Evolutionary conservation across 1,284 basidiomycete species (phyloP).

Genomic region (Ustilago vetiveriae): DNA sequence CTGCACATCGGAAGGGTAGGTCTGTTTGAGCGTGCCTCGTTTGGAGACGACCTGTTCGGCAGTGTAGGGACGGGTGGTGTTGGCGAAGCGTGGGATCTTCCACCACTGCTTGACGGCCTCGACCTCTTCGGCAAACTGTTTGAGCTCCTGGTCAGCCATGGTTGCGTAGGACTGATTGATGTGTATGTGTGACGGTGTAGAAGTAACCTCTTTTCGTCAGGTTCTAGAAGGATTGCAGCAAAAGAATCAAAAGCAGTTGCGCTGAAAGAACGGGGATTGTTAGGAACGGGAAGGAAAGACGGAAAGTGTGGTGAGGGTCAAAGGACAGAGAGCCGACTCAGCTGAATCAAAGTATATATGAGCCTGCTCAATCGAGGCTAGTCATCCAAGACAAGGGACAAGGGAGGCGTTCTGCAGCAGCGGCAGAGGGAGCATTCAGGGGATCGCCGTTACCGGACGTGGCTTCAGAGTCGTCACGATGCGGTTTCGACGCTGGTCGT

Average conservation of each 20-base stretch:
- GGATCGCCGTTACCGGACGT: background rate
- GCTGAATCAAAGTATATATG: constrained; percentile 6
- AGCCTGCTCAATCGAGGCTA: constrained; percentile 1
- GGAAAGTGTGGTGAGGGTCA: background rate
- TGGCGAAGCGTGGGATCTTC: constrained; percentile 87
- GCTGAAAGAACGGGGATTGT: background rate
- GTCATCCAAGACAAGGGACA: background rate
- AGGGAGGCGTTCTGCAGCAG: too few species aligned
- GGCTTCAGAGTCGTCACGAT: background rate
- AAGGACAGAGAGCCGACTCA: background rate
- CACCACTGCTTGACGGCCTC: constrained; percentile 88
- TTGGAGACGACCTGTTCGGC: constrained; percentile 93
- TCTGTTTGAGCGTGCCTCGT: constrained; percentile 84
- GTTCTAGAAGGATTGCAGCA: background rate
- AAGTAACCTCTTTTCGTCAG: background rate
- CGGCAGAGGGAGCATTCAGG: constrained; percentile 4
- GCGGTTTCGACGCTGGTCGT: background rate
- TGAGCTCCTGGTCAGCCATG: constrained; percentile 64
- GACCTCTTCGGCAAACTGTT: constrained; percentile 80
- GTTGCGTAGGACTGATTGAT: constrained; percentile 7
- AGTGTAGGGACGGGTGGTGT: constrained; percentile 87
- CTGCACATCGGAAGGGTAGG: constrained; percentile 84
- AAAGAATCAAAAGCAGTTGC: too few species aligned
- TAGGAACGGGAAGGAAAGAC: background rate
- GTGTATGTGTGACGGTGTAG: background rate